Evolutionary conservation across 2,329 filamentous ascomycete species (phyloP).

Genomic region (Colletotrichum falcatum): DNA sequence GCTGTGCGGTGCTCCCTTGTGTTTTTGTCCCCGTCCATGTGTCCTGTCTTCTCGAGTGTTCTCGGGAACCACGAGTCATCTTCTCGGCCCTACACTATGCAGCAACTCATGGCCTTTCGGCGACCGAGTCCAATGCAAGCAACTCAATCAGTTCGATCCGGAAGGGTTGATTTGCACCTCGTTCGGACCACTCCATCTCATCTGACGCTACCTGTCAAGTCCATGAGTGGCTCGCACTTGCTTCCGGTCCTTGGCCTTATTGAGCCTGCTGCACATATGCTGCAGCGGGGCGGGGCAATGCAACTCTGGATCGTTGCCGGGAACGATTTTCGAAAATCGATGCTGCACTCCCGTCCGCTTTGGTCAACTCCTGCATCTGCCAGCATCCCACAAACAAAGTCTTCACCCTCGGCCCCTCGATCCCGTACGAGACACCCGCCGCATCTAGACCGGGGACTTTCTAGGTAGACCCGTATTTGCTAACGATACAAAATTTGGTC

Average conservation of each 20-base stretch:
- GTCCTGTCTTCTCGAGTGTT: neutral
- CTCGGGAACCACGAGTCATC: neutral
- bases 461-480: neutral
- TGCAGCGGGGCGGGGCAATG: constrained; percentile 20
- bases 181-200: too few species aligned
- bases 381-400: neutral
- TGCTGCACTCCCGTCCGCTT: constrained; percentile 26
- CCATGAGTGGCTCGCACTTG: neutral
- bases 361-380: constrained; percentile 28
- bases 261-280: constrained; percentile 27
- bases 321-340: constrained; percentile 14
- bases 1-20: neutral
- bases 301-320: constrained; percentile 30
- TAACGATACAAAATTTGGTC: neutral
- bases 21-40: neutral
- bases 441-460: neutral
- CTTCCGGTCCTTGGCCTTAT: constrained; percentile 2
- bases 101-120: neutral
- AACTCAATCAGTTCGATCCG: neutral
- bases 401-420: neutral
- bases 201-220: too few species aligned
- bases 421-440: neutral
- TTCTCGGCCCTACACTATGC: neutral
- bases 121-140: neutral
- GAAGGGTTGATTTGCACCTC: too few species aligned